Evolutionary conservation across 768 basidiomycete genomes (phyloP), one percentile per base, ranked within the genome.

Genomic region (Suillus subluteus): DNA sequence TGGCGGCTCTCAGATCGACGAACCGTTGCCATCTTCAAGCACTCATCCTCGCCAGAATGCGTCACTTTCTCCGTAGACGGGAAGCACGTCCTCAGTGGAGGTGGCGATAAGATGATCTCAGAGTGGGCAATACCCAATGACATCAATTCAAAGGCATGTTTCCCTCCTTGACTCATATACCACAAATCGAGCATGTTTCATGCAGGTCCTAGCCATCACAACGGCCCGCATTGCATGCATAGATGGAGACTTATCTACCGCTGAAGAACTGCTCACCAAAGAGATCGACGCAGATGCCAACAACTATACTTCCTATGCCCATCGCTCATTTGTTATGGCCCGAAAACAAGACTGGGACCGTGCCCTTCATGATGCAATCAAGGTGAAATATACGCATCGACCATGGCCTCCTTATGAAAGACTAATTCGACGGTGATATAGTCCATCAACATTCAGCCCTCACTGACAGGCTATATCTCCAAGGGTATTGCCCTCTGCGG

Each of bases 401-500:
- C 16, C 26, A 8, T 26, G 13, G 2, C 18, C 18, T 23, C 26
- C 13, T 26, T 26, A 52, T 11, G 26, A 7, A 26, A 26, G 15
- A 5, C 26, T 52, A 52, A 52, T 12, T 15, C 15, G 7, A 16
- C 3, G 2, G 15, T 2, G 48, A 26, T 12, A n/a, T 13, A 56
- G 55, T 56, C 55, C 18, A 37, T 56, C 35, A n/a, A 12, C 35
- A n/a, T 56, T 2, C 21, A 37, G 3, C 55, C 55, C 3, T 37
- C 55, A 3, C 13, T n/a, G 21, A 56, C 21, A 4, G 55, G 55
- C 6, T 56, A 56, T 13, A 37, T 21, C 12, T 56, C 11, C 23
- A 52, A 26, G 50, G 50, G 50, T 32, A 38, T 58, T 13, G 56
- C 56, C n/a, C 56, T 58, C 3, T 58, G 37, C 35, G 35, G 56